Base-by-base conservation (phyloP, 2,329 filamentous ascomycete genomes). In the Fusarium acutatum region DNA sequence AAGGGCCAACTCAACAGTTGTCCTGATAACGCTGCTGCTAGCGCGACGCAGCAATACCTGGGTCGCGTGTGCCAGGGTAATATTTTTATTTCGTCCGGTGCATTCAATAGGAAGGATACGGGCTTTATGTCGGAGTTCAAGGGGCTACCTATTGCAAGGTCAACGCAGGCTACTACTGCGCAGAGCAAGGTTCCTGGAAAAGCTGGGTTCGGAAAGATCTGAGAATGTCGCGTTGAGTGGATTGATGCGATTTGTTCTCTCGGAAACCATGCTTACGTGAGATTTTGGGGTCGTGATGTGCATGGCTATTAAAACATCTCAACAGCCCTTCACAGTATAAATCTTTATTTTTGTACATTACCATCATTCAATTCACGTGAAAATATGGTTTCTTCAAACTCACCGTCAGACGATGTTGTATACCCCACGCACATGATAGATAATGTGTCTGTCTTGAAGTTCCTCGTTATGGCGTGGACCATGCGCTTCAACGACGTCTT, bases 1-100 rank as follows among this genome's bases (percentile, higher is more conserved):
- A 59, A 71, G 28, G 78, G 77, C 15, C 60, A 69, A 5, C 70
- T 79, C 8, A 77, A 80, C 72, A 67, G 73, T n/a, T 75, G 77
- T 2, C 72, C 72, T 18, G 73, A 77, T 57, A 63, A 57, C 17
- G 38, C 64, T 10, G 62, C 53, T 50, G 67, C 15, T 3, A 64
- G 46, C 73, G 72, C 71, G 32, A 69, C 57, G 22, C 26, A 56
- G 60, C 70, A 64, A 10, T 68, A 56, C 11, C 58, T 73, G 1
- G 72, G 71, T 5, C 67, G 71, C 15, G 59, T 58, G 6, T 74
- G 72, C 38, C 62, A 73, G 32, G 58, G 47, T 4, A 74, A 74
- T 24, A 66, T 73, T 1, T 65, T 66, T 10, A 24, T 50, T 38
- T 63, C 66, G 15, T 69, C 71, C 1, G 61, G 68, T 18, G 47